Conservation (phyloP, 1,284 basidiomycete species). For the Volvariella surrecta region DNA sequence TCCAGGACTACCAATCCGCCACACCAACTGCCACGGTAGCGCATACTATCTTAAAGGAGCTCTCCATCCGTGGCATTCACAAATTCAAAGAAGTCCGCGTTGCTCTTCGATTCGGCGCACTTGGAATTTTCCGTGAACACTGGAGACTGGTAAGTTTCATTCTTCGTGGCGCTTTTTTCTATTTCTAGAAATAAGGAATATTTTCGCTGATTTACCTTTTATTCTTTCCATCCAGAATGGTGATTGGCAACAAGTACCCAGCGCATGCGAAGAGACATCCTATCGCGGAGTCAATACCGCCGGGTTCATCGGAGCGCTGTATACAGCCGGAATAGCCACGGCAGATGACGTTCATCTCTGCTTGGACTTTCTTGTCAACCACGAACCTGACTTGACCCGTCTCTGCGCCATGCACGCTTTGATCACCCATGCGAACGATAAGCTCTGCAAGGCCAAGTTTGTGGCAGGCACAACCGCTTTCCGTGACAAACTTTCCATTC, state of each 20-base stretch:
- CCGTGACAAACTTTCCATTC: slow-evolving; percentile 1
- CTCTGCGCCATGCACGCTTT: slow-evolving; percentile 13
- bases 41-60: not conserved
- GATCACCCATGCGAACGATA: slow-evolving; percentile 10
- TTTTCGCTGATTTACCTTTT: not conserved
- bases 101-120: not conserved
- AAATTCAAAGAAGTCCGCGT: not conserved
- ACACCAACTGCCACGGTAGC: not conserved
- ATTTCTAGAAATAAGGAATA: too few relatives aligned
- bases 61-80: not conserved
- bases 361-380: slow-evolving; percentile 13
- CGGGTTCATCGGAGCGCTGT: slow-evolving; percentile 23
- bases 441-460: slow-evolving; percentile 7
- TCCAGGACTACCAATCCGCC: not conserved
- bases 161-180: not conserved
- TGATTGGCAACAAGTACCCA: not conserved
- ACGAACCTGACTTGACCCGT: slow-evolving; percentile 2
- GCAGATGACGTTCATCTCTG: slow-evolving; percentile 20
- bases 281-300: slow-evolving; percentile 20
- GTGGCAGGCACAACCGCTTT: slow-evolving; percentile 5
- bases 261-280: not conserved
- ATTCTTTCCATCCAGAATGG: not conserved
- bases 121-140: not conserved
- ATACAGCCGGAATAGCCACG: slow-evolving; percentile 13
- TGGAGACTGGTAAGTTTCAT: not conserved